phyloP scores from a whole-genome alignment of 352 stramenopile species.

The Globisporangium parvum region DNA sequence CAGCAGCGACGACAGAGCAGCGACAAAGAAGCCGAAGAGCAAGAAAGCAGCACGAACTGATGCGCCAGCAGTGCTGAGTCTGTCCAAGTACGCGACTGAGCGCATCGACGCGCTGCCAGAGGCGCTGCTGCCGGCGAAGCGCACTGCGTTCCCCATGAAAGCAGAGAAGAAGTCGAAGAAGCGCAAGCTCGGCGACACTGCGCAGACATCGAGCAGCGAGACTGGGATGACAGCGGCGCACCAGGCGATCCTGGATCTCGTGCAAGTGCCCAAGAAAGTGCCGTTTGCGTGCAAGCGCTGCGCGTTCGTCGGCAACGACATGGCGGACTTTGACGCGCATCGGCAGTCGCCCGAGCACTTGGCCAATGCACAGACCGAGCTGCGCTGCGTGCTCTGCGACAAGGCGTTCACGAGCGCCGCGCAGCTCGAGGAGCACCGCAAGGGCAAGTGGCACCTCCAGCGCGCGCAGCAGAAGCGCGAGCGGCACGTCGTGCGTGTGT shows the following conservation, averaged over 20 bases:
- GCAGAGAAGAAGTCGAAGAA: conserved; percentile 30
- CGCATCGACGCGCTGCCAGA: conserved; percentile 57
- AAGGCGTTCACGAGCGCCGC: conserved; percentile 76
- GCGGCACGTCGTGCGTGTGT: conserved; percentile 62
- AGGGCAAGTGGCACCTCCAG: conserved; percentile 81
- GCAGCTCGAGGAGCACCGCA: conserved; percentile 71
- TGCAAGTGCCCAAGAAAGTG: conserved; percentile 66
- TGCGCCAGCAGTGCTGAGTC: conserved; percentile 34
- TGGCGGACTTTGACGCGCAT: conserved; percentile 62
- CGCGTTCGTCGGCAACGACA: conserved; percentile 64
- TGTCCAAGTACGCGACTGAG: conserved; percentile 63
- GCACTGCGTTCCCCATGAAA: conserved; percentile 15
- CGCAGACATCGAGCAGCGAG: conserved; percentile 18
- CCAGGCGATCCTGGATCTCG: conserved; percentile 29
- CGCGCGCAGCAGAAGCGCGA: conserved; percentile 59
- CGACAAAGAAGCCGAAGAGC: neutral
- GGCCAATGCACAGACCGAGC: conserved; percentile 23
- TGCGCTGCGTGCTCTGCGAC: conserved; percentile 56
- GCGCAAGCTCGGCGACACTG: conserved; percentile 23
- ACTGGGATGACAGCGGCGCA: conserved; percentile 16
- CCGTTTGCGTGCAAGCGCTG: conserved; percentile 82
- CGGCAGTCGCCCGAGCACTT: conserved; percentile 40
- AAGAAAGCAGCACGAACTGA: conserved; percentile 5
- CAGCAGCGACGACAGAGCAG: too few relatives aligned
- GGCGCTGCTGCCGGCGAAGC: conserved; percentile 40